Percentiles rank a stretch among this genome's conserved stretches.
Conservation (phyloP, 2,329 filamentous ascomycete species). For the Exophiala calicioides region DNA sequence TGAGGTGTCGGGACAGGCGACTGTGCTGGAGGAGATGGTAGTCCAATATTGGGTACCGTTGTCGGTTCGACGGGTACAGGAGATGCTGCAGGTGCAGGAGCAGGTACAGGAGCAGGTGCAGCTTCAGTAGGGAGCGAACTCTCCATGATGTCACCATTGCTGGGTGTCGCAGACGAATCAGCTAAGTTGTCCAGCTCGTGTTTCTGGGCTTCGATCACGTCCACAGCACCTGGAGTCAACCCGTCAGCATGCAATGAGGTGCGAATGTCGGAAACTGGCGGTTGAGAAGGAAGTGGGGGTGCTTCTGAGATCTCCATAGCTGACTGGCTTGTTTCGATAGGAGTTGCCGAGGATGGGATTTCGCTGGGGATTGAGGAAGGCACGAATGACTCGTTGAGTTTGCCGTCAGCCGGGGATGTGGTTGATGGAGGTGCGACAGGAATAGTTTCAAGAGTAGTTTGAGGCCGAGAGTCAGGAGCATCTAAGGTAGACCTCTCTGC, state of each 20-base stretch:
- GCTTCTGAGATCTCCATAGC: constrained; percentile 20
- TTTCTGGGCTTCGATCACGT: constrained; percentile 31
- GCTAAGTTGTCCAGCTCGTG: constrained; percentile 31
- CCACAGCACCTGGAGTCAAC: constrained; percentile 26
- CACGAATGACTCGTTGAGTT: constrained; percentile 21
- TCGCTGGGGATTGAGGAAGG: constrained; percentile 28
- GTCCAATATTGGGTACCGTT: constrained; percentile 19
- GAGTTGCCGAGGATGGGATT: constrained; percentile 20
- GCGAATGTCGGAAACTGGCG: constrained; percentile 33
- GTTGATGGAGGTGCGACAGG: constrained; percentile 2
- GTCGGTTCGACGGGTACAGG: constrained; percentile 2
- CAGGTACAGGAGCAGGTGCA: neutral
- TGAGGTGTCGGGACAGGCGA: constrained; percentile 34
- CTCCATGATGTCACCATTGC: constrained; percentile 13
- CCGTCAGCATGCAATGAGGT: constrained; percentile 31
- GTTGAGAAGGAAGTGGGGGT: constrained; percentile 19
- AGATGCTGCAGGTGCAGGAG: neutral
- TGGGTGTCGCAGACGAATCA: constrained; percentile 9
- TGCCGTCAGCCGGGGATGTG: constrained; percentile 13
- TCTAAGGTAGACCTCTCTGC: constrained; percentile 3
- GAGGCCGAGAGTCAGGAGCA: constrained; percentile 25
- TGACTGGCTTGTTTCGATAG: constrained; percentile 16
- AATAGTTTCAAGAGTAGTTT: constrained; percentile 7
- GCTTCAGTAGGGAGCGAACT: constrained; percentile 2
- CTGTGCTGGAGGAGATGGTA: constrained; percentile 29